A percentile compares a stretch with the other conserved stretches of the same genome.
Evolutionary conservation across 1,139 yeast genomes (phyloP).

Genomic region (Kurtzmaniella quercitrusa): DNA sequence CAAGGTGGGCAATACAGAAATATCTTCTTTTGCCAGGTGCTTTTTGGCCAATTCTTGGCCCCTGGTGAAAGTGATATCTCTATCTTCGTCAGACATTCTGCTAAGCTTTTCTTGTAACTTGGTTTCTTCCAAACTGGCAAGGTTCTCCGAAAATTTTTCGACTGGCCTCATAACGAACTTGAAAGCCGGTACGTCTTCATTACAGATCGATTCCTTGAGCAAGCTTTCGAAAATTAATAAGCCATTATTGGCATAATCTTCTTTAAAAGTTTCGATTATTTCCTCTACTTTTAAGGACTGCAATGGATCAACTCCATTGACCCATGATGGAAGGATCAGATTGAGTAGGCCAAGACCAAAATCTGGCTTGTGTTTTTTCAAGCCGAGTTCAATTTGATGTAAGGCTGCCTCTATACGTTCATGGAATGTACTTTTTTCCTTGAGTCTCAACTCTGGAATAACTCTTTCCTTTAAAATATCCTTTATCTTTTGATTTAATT

Average conservation of each 20-base stretch:
- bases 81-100: constrained; percentile 52
- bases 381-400: constrained; percentile 80
- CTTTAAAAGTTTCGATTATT: constrained; percentile 54
- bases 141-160: constrained; percentile 44
- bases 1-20: constrained; percentile 76
- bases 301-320: constrained; percentile 72
- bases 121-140: constrained; percentile 52
- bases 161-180: constrained; percentile 76
- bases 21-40: constrained; percentile 69
- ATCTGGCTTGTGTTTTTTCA: constrained; percentile 84
- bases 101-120: constrained; percentile 46
- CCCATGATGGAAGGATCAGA: constrained; percentile 78
- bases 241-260: constrained; percentile 54
- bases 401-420: constrained; percentile 77
- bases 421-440: constrained; percentile 47
- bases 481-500: constrained; percentile 42
- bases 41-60: constrained; percentile 57
- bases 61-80: constrained; percentile 51
- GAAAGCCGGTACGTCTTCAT: constrained; percentile 48
- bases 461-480: constrained; percentile 34
- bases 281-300: constrained; percentile 62
- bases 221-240: constrained; percentile 54
- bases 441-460: constrained; percentile 36
- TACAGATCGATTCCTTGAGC: constrained; percentile 49
- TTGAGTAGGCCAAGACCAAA: constrained; percentile 81